Evolutionary conservation across 441 rosid genomes (phyloP).

Genomic region (Hura crepitans): DNA sequence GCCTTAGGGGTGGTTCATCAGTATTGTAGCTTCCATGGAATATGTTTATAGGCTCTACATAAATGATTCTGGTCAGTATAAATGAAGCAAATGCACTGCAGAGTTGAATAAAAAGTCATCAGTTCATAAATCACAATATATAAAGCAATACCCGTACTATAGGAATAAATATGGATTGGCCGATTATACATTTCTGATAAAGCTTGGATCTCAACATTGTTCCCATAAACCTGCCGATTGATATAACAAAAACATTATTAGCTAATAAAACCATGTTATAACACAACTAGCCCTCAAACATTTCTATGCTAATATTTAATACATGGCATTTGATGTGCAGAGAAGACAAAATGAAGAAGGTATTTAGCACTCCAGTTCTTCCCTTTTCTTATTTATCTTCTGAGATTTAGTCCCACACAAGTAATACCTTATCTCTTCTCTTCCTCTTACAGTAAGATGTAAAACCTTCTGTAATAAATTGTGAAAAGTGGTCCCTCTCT

Average conservation of each 20-base stretch:
- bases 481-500: slow-evolving; percentile 96
- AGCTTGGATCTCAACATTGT: slow-evolving; percentile 94
- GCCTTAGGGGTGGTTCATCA: slow-evolving; percentile 79
- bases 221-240: slow-evolving; percentile 82
- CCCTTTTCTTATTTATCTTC: too few relatives aligned
- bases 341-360: too few relatives aligned
- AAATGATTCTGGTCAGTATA: slow-evolving; percentile 20
- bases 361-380: too few relatives aligned
- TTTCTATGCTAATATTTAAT: too few relatives aligned
- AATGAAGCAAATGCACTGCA: slow-evolving; percentile 8
- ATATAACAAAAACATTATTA: not conserved
- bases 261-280: not conserved
- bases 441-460: slow-evolving; percentile 92
- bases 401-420: too few relatives aligned
- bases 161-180: slow-evolving; percentile 92
- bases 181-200: slow-evolving; percentile 94
- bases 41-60: slow-evolving; percentile 89
- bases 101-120: slow-evolving; percentile 4
- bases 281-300: not conserved
- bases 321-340: too few relatives aligned
- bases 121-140: not conserved
- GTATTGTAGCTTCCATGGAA: slow-evolving; percentile 89
- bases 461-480: slow-evolving; percentile 91
- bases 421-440: slow-evolving; percentile 92
- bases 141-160: slow-evolving; percentile 60